These are phyloP conservation scores for Annulohypoxylon stygium DNA, from an alignment of 495 filamentous ascomycete genomes.

Conservation along the genomic window DNA sequence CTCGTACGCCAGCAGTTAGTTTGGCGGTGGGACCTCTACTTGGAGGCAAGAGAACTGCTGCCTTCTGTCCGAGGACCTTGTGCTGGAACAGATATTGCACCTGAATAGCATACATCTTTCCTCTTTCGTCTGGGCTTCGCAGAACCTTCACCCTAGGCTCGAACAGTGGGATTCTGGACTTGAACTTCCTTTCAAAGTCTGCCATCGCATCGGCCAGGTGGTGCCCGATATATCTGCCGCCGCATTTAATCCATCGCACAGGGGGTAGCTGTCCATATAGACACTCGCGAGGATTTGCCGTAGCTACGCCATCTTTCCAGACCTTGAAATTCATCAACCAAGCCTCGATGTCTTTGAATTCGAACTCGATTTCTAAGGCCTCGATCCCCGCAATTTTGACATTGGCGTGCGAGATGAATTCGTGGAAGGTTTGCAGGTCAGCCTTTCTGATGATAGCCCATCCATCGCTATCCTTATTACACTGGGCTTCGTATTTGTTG, in stretches of 20 bases:
- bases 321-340: background rate
- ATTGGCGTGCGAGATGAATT: conserved; percentile 31
- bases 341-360: background rate
- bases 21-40: background rate
- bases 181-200: conserved; percentile 14
- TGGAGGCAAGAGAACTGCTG: conserved; percentile 16
- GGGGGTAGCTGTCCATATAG: conserved; percentile 22
- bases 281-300: background rate
- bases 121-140: too few relatives aligned
- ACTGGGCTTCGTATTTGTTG: conserved; percentile 5
- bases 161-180: conserved; percentile 7
- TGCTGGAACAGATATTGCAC: conserved; percentile 31
- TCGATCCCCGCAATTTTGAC: conserved; percentile 12
- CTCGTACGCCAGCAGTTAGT: conserved; percentile 4
- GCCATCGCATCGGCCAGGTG: conserved; percentile 27
- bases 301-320: conserved; percentile 7
- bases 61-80: conserved; percentile 10
- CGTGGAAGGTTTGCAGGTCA: conserved; percentile 23
- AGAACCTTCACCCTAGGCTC: conserved; percentile 22
- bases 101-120: background rate
- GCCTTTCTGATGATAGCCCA: conserved; percentile 14
- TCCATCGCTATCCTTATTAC: background rate
- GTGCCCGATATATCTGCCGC: conserved; percentile 13
- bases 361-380: background rate
- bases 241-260: conserved; percentile 14